Percentiles rank a stretch among this genome's conserved stretches.
Conservation (phyloP, 1,139 yeast genomes). For the Pneumocystis wakefieldiae region DNA sequence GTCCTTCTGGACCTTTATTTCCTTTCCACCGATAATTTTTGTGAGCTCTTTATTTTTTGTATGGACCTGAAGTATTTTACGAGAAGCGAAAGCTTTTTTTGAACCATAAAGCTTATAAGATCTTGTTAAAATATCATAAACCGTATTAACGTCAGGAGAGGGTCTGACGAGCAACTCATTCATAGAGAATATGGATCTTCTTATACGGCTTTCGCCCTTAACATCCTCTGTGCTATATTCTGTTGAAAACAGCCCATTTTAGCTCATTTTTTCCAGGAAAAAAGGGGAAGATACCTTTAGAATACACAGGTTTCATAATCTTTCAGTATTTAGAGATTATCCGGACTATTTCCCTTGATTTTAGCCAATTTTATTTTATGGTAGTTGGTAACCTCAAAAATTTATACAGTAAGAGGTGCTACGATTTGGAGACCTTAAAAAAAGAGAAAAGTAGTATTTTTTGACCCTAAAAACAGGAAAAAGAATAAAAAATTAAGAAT, state of each 20-base stretch:
- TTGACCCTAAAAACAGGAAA: no score
- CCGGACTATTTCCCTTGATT: no score
- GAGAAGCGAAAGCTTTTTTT: conserved; percentile 57
- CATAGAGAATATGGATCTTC: conserved; percentile 54
- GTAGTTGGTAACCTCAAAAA: no score
- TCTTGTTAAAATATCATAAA: conserved; percentile 57
- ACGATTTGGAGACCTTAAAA: no score
- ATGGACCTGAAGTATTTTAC: conserved; percentile 60
- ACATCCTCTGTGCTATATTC: background rate
- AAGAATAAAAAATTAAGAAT: no score
- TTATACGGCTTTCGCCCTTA: conserved; percentile 69
- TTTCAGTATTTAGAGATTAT: background rate
- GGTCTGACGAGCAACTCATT: conserved; percentile 32
- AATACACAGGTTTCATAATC: background rate
- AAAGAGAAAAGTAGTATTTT: no score
- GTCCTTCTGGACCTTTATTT: conserved; percentile 55
- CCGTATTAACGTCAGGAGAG: conserved; percentile 32
- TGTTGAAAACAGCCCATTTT: background rate
- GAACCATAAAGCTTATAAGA: conserved; percentile 44
- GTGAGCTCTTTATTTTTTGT: conserved; percentile 60
- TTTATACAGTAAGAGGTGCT: no score
- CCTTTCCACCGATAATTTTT: conserved; percentile 66
- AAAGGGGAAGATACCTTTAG: background rate
- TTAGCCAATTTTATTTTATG: no score
- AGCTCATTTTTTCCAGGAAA: background rate